Evolutionary conservation across 768 basidiomycete species (phyloP).

Genomic region (Gautieria morchelliformis): DNA sequence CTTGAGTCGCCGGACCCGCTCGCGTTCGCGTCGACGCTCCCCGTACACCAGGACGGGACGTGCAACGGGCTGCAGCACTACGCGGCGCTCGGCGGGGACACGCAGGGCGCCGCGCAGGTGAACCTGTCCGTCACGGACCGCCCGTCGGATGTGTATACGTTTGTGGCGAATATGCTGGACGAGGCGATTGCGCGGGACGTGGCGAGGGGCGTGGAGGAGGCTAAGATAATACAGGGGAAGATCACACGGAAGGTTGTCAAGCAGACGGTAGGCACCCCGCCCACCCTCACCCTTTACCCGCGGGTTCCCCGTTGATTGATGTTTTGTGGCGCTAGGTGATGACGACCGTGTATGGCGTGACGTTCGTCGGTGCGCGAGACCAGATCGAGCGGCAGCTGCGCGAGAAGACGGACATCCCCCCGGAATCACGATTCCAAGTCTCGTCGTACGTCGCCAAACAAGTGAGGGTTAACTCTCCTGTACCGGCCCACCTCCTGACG

Average conservation of each 20-base stretch:
- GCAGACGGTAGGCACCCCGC: conserved; percentile 61
- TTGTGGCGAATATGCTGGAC: conserved; percentile 83
- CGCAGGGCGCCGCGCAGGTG: conserved; percentile 81
- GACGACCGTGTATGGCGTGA: conserved; percentile 58
- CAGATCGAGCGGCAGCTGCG: conserved; percentile 88
- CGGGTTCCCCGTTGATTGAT: background rate
- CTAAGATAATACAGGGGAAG: conserved; percentile 60
- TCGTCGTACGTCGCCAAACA: conserved; percentile 75
- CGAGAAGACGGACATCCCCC: conserved; percentile 60
- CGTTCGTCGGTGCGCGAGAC: conserved; percentile 86
- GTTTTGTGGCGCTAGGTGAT: conserved; percentile 52
- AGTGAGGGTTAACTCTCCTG: conserved; percentile 27
- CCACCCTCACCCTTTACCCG: too few relatives aligned
- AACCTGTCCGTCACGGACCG: conserved; percentile 77
- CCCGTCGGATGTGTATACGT: conserved; percentile 93
- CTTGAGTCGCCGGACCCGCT: conserved; percentile 58
- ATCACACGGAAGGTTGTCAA: conserved; percentile 92
- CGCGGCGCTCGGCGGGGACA: conserved; percentile 92
- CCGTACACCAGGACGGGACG: conserved; percentile 96
- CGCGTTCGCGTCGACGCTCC: conserved; percentile 56
- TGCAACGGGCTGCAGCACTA: conserved; percentile 99
- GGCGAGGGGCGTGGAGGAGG: conserved; percentile 39
- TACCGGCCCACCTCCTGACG: background rate
- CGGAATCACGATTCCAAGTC: conserved; percentile 64
- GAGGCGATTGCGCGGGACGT: conserved; percentile 48